Base-by-base conservation (phyloP, 139 green algal genomes). In the Chlamydomonas sp. region DNA sequence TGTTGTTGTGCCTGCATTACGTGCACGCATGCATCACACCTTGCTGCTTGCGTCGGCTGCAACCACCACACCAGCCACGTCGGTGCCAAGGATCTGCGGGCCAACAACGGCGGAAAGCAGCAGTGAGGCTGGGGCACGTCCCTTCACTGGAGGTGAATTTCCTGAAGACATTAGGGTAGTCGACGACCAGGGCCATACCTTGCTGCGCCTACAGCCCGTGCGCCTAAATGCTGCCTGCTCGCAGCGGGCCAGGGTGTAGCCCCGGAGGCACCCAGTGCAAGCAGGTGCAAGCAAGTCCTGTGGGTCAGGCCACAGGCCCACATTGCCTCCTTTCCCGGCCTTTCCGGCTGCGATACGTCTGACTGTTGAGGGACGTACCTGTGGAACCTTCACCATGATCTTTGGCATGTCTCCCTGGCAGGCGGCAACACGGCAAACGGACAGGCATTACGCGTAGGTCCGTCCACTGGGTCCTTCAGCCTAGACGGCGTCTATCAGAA, bases 31-130 rank as follows among this genome's bases (percentile, higher is more conserved):
- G 8, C 8, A 18, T 5, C 71, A 3, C 14, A 94, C 91, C 91
- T 93, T 76, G 83, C 85, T 90, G 57, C 31, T 71, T 5, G 61
- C 16, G 57, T 92, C 90, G 14, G 85, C 64, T 59, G 92, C 90
- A 60, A 87, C 49, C 17, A 94, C 88, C 17, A 91, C 77, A 17
- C 91, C 91, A 64, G 91, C 81, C 5, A 94, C 73, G 77, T 94
- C 91, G 68, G 77, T 84, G 57, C 91, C 91, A 18, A 84, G 85
- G 5, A 93, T 88, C 90, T 94, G 89, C 63, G 31, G 31, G 31
- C 31, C 31, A 49, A 49, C 31, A 49, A 49, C 31, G 31, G 31
- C 31, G 31, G 31, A 49, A 49, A 75, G 68, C n/a, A 49, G 57
- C n/a, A 77, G 78, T 5, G 20, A 31, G 31, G 31, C 31, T 49